Conservation (phyloP, 345 rosid species). For the Trapa incisa region DNA sequence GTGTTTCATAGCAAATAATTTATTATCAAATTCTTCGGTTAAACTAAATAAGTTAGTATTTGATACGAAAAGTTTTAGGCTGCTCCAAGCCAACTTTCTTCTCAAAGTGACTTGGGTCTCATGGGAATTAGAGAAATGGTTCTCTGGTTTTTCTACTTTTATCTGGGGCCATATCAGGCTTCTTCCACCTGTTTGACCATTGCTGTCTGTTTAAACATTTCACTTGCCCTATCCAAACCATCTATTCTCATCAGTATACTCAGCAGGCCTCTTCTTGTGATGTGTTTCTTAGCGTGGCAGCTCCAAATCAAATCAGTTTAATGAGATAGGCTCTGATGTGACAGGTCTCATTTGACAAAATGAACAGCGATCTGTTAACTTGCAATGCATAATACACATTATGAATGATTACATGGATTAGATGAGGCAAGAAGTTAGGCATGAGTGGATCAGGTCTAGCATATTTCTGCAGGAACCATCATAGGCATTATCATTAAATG, state of each 20-base stretch:
- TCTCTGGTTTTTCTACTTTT: background rate
- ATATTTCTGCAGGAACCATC: background rate
- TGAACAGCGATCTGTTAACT: background rate
- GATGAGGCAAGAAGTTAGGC: background rate
- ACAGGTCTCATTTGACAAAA: background rate
- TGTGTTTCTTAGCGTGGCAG: background rate
- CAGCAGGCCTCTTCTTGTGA: background rate
- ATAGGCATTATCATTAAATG: background rate
- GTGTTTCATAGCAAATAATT: background rate
- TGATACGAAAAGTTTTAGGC: background rate
- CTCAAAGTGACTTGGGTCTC: background rate
- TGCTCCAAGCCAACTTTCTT: background rate
- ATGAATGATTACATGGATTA: background rate
- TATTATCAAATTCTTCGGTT: background rate
- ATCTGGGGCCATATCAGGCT: background rate
- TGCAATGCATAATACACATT: background rate
- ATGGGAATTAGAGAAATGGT: background rate
- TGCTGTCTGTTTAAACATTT: too few relatives aligned
- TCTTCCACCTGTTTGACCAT: background rate
- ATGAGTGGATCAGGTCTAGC: background rate
- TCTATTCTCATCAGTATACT: background rate
- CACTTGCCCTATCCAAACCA: background rate
- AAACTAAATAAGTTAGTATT: background rate
- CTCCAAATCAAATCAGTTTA: background rate
- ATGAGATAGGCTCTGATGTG: background rate